Evolutionary conservation across 169 alveolate species (phyloP).

Genomic region (Cystoisospora suis): DNA sequence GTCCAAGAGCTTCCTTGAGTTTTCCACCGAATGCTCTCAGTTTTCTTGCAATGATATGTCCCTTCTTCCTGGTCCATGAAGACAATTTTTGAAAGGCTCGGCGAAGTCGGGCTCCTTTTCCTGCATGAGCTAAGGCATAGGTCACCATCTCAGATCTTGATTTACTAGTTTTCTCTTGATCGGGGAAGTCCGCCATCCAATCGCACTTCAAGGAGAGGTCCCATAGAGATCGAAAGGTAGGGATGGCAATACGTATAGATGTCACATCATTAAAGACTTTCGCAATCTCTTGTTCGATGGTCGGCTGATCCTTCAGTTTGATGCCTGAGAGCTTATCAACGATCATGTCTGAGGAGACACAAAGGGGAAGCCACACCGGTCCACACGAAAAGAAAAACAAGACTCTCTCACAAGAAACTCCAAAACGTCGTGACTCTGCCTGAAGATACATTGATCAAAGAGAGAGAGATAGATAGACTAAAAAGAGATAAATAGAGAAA

Average conservation of each 20-base stretch:
- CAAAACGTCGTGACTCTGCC: no score
- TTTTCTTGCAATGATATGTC: no score
- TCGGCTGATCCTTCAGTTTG: background rate
- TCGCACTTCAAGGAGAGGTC: slow-evolving; percentile 6
- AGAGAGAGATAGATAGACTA: no score
- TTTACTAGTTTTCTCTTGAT: background rate
- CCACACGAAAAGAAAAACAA: no score
- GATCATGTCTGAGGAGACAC: background rate
- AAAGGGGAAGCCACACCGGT: no score
- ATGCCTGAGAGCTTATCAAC: slow-evolving; percentile 11
- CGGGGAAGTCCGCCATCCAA: slow-evolving; percentile 20
- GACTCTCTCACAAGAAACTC: no score
- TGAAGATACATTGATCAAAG: no score
- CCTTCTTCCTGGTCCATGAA: slow-evolving; percentile 6
- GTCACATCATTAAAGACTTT: background rate
- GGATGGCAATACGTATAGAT: background rate
- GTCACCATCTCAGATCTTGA: background rate
- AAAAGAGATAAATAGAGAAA: no score
- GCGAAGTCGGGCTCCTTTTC: background rate
- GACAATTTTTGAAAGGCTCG: background rate
- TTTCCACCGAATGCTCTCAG: background rate
- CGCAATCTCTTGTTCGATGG: background rate
- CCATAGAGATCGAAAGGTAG: background rate
- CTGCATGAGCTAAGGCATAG: slow-evolving; percentile 3
- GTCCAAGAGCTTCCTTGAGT: background rate